phyloP scores from a whole-genome alignment of 2,329 filamentous ascomycete species.

The Ascochyta clinopodiicola region DNA sequence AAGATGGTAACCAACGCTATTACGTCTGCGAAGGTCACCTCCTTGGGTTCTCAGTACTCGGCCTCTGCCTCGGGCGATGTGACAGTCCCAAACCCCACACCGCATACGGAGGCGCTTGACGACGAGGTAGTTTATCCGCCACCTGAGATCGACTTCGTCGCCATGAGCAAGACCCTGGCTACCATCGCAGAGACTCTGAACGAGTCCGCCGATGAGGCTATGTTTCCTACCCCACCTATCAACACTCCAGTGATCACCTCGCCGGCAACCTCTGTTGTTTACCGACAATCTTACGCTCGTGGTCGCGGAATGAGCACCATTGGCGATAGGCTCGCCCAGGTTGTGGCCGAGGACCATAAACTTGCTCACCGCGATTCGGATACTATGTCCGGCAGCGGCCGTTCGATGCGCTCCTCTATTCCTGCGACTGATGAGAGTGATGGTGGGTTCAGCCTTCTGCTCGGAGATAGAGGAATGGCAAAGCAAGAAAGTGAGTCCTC shows the following conservation, averaged over 20 bases:
- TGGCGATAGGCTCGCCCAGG: conserved; percentile 84
- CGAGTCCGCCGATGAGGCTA: conserved; percentile 38
- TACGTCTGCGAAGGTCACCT: conserved; percentile 25
- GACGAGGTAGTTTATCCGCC: conserved; percentile 20
- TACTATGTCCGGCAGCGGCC: conserved; percentile 22
- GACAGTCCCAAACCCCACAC: conserved; percentile 36
- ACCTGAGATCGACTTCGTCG: conserved; percentile 32
- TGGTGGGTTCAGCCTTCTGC: conserved; percentile 24
- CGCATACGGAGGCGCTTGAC: conserved; percentile 27
- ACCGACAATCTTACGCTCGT: conserved; percentile 20
- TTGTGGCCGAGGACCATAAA: conserved; percentile 46
- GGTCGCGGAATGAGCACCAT: conserved; percentile 73
- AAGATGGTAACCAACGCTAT: not conserved
- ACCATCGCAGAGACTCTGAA: conserved; percentile 42
- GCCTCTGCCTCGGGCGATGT: conserved; percentile 25
- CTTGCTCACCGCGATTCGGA: conserved; percentile 20
- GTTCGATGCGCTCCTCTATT: conserved; percentile 22
- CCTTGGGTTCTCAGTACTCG: conserved; percentile 30
- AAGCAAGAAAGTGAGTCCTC: conserved; percentile 22
- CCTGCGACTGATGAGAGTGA: conserved; percentile 29
- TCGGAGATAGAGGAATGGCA: conserved; percentile 24
- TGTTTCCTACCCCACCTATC: conserved; percentile 39
- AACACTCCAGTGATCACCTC: conserved; percentile 39
- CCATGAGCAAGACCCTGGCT: conserved; percentile 35
- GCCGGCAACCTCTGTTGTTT: conserved; percentile 34